These are phyloP conservation scores for Plenodomus biglobosus DNA, from an alignment of 2,329 filamentous ascomycete genomes.

Conservation along the genomic window DNA sequence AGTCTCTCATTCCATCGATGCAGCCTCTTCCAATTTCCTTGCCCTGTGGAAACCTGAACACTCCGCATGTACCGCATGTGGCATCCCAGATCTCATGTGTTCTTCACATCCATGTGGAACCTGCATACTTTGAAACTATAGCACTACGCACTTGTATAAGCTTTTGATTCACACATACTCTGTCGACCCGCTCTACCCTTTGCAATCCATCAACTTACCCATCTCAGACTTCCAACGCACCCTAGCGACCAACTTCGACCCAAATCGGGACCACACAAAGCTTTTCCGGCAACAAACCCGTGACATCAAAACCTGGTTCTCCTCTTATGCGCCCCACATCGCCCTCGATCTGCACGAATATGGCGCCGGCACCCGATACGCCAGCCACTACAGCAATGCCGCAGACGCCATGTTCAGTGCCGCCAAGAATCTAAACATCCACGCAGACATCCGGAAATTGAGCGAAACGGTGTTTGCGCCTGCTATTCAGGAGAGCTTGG, in stretches of 20 bases:
- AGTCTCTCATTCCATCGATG: too few species aligned
- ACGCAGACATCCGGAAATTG: conserved; percentile 37
- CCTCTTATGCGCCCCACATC: conserved; percentile 36
- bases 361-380: conserved; percentile 27
- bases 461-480: conserved; percentile 39
- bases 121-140: too few species aligned
- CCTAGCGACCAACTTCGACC: conserved; percentile 42
- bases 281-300: conserved; percentile 40
- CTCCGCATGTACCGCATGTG: too few species aligned
- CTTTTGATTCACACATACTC: too few species aligned
- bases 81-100: too few species aligned
- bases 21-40: too few species aligned
- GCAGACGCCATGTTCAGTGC: conserved; percentile 42
- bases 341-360: conserved; percentile 45
- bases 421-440: conserved; percentile 44
- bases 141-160: too few species aligned
- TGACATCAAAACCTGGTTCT: conserved; percentile 39
- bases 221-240: conserved; percentile 38
- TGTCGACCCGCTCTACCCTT: too few species aligned
- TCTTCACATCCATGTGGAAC: too few species aligned
- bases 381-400: conserved; percentile 36
- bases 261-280: conserved; percentile 44
- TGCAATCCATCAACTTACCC: neutral
- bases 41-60: too few species aligned
- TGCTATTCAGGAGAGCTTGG: conserved; percentile 33